Conservation (phyloP, 306 rosid genomes). For the Vigna nakashimae region DNA sequence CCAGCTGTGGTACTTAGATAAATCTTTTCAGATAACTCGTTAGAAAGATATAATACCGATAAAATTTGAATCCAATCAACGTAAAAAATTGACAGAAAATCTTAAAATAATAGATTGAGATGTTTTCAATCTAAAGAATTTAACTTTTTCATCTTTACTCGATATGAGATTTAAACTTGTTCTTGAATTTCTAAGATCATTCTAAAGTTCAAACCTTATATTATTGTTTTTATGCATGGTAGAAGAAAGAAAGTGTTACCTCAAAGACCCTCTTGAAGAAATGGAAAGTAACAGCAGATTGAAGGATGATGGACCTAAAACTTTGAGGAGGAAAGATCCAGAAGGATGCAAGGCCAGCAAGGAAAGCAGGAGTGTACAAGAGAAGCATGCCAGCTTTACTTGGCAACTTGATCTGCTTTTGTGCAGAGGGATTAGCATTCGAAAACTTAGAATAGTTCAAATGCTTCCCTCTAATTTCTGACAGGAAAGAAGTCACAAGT, state of each 20-base stretch:
- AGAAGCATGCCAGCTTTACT: conserved; percentile 69
- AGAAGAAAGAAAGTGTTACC: conserved; percentile 43
- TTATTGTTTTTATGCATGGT: background rate
- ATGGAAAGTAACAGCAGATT: conserved; percentile 66
- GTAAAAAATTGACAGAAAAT: too few relatives aligned
- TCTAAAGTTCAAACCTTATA: too few relatives aligned
- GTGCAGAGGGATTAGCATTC: conserved; percentile 31
- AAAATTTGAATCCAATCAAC: too few relatives aligned
- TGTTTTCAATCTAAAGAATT: rapidly evolving
- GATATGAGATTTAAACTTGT: too few relatives aligned
- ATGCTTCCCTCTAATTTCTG: conserved; percentile 66
- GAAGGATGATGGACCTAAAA: conserved; percentile 55
- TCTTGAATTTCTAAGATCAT: too few relatives aligned
- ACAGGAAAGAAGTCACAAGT: conserved; percentile 38
- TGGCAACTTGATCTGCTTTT: conserved; percentile 46
- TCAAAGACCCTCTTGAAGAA: conserved; percentile 78
- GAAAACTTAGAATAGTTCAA: conserved; percentile 75
- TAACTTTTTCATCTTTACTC: too few relatives aligned
- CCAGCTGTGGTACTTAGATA: too few relatives aligned
- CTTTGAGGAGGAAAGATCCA: conserved; percentile 43
- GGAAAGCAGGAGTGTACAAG: conserved; percentile 68
- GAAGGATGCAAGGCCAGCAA: conserved; percentile 58
- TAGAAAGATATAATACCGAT: too few relatives aligned
- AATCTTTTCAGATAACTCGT: too few relatives aligned
- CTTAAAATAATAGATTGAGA: too few relatives aligned